These are phyloP conservation scores for Arthrobotrys musiformis DNA, from an alignment of 2,329 filamentous ascomycete species.

Conservation along the genomic window DNA sequence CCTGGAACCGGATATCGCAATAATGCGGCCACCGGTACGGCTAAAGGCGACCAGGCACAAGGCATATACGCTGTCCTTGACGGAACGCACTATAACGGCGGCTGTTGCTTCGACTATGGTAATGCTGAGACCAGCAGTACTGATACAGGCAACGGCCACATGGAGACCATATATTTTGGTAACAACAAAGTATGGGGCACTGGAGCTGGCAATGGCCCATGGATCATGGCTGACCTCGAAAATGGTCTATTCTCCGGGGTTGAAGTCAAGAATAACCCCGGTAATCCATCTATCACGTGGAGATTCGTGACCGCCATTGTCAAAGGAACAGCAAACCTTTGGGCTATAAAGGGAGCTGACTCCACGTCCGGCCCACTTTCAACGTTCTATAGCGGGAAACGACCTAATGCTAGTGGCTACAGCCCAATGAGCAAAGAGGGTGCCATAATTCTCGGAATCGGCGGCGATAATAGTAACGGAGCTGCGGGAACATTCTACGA, in stretches of 20 bases:
- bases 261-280: constrained; percentile 65
- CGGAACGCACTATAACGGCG: constrained; percentile 70
- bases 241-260: constrained; percentile 73
- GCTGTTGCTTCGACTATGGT: constrained; percentile 71
- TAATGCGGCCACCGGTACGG: constrained; percentile 67
- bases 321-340: constrained; percentile 70
- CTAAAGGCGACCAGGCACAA: constrained; percentile 69
- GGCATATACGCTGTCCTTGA: constrained; percentile 73
- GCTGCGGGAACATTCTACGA: constrained; percentile 74
- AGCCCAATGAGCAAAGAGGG: constrained; percentile 74
- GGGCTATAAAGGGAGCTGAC: constrained; percentile 72
- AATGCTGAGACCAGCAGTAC: constrained; percentile 68
- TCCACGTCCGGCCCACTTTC: constrained; percentile 68
- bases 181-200: constrained; percentile 68
- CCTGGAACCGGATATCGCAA: constrained; percentile 74
- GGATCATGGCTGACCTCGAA: constrained; percentile 77
- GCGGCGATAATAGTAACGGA: constrained; percentile 72
- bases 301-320: constrained; percentile 70
- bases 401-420: constrained; percentile 68
- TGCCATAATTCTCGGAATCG: constrained; percentile 75
- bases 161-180: constrained; percentile 77
- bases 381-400: constrained; percentile 70
- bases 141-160: constrained; percentile 72
- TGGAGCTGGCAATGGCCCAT: constrained; percentile 71
- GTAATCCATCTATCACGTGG: constrained; percentile 67